Evolutionary conservation across 2,329 filamentous ascomycete genomes (phyloP), one percentile per base, ranked within the genome.

Genomic region (Fusarium paranaense): DNA sequence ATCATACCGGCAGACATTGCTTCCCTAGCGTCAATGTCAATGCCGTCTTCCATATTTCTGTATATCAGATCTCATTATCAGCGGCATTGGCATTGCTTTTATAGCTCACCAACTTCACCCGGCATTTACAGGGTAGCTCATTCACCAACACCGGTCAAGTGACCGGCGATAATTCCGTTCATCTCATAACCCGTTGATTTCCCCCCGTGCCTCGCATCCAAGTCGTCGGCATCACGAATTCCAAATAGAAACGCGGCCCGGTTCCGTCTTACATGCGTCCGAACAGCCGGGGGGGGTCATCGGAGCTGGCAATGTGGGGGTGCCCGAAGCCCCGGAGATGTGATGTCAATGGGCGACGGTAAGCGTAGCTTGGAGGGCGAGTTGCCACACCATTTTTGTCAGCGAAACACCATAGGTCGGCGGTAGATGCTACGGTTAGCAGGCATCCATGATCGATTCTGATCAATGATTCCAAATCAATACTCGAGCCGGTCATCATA

Each of bases 331-430:
- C 66, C 69, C 62, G 65, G 70, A 67, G 40, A 20, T 32, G 67
- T 77, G 67, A 78, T 78, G 75, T 78, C 74, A 75, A 70, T 62
- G 50, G 20, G 63, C 54, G 62, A 74, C 27, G 33, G 56, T 72
- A 70, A 27, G 64, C 64, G 62, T 47, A 47, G 20, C 68, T 57
- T 62, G 40, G 30, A 35, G 14, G 30, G 33, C 20, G 7, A 16
- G 20, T 76, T 70, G 68, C 73, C 73, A 75, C 73, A 38, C 52
- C 32, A 16, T 8, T 74, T 75, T 74, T 71, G 67, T 72, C 70
- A 75, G 65, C 70, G 22, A 63, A 70, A 35, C 56, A 59, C 38
- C 33, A 50, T 35, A 37, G 35, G 32, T 27, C 33, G 10, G 22
- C 47, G 22, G 45, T 42, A 37, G n/a, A 54, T 40, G 62, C 59